Evolutionary conservation across 306 rosid species (phyloP).

Genomic region (Lupinus albus): DNA sequence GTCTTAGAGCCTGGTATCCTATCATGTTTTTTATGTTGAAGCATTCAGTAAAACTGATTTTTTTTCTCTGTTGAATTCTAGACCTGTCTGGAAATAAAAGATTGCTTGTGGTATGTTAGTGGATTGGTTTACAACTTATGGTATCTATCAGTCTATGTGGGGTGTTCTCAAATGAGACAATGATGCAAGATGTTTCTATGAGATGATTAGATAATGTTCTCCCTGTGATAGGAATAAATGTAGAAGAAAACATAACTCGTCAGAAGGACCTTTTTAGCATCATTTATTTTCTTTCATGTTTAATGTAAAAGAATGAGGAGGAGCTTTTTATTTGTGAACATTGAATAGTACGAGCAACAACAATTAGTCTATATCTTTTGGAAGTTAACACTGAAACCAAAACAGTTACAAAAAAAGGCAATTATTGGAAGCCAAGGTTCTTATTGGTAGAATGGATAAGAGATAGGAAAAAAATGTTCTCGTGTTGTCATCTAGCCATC

Average conservation of each 20-base stretch:
- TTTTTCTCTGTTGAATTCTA: constrained; percentile 1
- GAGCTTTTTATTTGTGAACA: no score
- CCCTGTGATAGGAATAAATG: not conserved
- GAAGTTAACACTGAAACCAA: no score
- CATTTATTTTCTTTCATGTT: not conserved
- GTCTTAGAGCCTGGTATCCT: no score
- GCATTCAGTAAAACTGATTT: not conserved
- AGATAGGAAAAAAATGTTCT: no score
- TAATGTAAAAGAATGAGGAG: constrained; percentile 1
- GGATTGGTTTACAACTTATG: constrained; percentile 21
- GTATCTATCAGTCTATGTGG: constrained; percentile 7
- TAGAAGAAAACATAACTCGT: not conserved
- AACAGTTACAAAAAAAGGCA: no score
- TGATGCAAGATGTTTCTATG: not conserved
- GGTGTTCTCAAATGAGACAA: constrained; percentile 3
- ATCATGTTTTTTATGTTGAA: not conserved
- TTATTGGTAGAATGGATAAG: no score
- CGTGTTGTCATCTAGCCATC: no score
- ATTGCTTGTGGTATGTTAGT: not conserved
- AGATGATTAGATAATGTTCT: constrained; percentile 1
- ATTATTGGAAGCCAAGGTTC: no score
- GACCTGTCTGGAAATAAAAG: constrained; percentile 7
- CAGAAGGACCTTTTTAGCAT: not conserved
- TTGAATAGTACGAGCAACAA: no score
- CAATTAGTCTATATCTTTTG: no score